Evolutionary conservation across 2,329 filamentous ascomycete species (phyloP).

Genomic region (Metarhizium anisopliae): DNA sequence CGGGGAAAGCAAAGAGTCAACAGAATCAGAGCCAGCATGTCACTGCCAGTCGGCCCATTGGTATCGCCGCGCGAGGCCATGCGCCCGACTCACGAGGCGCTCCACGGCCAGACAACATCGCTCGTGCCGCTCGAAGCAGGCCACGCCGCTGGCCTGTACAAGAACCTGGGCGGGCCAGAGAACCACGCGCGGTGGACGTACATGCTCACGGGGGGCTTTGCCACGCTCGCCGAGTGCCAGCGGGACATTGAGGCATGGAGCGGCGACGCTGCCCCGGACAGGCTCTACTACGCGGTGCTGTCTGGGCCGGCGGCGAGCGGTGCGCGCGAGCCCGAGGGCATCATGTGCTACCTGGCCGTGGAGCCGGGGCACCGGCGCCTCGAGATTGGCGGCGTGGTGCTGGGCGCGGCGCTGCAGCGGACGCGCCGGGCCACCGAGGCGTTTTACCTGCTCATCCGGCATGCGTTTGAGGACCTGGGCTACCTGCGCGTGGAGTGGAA

Average conservation of each 20-base stretch:
- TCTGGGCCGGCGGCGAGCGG: slow-evolving; percentile 16
- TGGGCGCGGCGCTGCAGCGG: slow-evolving; percentile 38
- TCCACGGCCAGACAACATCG: slow-evolving; percentile 22
- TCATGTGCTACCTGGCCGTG: slow-evolving; percentile 36
- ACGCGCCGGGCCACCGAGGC: slow-evolving; percentile 49
- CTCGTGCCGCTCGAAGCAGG: slow-evolving; percentile 17
- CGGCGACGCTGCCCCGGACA: slow-evolving; percentile 19
- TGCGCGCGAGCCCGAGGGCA: slow-evolving; percentile 24
- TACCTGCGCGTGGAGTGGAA: slow-evolving; percentile 58
- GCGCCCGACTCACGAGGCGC: slow-evolving; percentile 8
- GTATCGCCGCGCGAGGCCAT: slow-evolving; percentile 3
- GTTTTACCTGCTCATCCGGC: slow-evolving; percentile 44
- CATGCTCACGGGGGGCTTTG: slow-evolving; percentile 18
- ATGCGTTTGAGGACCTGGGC: slow-evolving; percentile 40
- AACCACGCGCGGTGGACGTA: slow-evolving; percentile 26
- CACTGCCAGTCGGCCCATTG: slow-evolving; percentile 3
- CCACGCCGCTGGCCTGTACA: slow-evolving; percentile 20
- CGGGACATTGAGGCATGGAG: slow-evolving; percentile 12
- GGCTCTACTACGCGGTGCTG: slow-evolving; percentile 35
- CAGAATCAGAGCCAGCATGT: background rate
- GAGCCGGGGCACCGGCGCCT: slow-evolving; percentile 37
- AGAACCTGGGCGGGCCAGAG: slow-evolving; percentile 21
- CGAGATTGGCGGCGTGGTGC: slow-evolving; percentile 47
- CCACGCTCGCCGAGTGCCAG: slow-evolving; percentile 12
- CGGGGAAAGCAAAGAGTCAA: background rate